Percentiles rank a stretch among this genome's conserved stretches.
Evolutionary conservation across 1,284 basidiomycete genomes (phyloP).

Genomic region (Tilletia walkeri): DNA sequence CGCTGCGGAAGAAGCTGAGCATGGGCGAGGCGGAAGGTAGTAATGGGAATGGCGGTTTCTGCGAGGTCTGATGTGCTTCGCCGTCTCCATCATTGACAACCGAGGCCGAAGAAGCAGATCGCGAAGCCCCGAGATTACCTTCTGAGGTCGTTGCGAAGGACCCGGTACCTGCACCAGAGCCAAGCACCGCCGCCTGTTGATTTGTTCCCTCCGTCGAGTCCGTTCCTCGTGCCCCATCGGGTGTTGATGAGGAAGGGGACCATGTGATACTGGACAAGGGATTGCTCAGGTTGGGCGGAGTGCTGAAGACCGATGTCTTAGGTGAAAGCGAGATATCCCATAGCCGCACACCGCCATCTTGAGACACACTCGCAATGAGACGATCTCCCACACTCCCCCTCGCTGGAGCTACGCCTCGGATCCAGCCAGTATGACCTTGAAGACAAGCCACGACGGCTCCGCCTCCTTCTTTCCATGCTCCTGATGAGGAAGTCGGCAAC

Average conservation of each 20-base stretch:
- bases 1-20: slow-evolving; percentile 7
- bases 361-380: slow-evolving; percentile 2
- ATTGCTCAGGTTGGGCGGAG: slow-evolving; percentile 2
- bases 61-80: no score
- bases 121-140: background rate
- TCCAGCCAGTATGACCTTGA: slow-evolving; percentile 1
- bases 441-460: background rate
- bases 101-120: background rate
- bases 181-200: background rate
- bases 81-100: background rate
- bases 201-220: background rate
- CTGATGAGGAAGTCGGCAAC: no score
- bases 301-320: slow-evolving; percentile 8
- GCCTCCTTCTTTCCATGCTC: background rate
- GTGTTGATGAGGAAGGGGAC: background rate
- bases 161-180: background rate
- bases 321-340: slow-evolving; percentile 8
- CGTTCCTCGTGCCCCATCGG: background rate
- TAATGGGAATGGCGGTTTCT: no score
- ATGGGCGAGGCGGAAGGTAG: background rate
- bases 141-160: background rate
- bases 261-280: background rate
- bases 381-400: background rate
- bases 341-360: slow-evolving; percentile 1
- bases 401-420: background rate